These are phyloP conservation scores for Larix sibirica DNA, from an alignment of 83 land plant genomes.

Conservation along the genomic window DNA sequence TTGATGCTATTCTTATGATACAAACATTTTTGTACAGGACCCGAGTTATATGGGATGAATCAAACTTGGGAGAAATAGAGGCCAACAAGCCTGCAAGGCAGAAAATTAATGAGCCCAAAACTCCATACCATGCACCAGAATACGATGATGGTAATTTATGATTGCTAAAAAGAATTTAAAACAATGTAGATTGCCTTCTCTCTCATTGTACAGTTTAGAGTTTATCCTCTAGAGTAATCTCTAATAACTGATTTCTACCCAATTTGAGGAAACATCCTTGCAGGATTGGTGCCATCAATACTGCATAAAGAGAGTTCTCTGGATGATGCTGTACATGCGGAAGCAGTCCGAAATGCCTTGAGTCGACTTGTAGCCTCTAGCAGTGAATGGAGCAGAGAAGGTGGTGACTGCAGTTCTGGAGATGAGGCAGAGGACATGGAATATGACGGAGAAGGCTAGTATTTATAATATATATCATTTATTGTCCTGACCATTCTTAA, in stretches of 20 bases:
- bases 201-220: background rate
- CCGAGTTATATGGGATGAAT: conserved; percentile 86
- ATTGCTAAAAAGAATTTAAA: background rate
- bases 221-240: background rate
- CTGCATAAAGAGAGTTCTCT: conserved; percentile 40
- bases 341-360: conserved; percentile 67
- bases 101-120: conserved; percentile 91
- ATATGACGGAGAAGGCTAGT: conserved; percentile 40
- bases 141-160: conserved; percentile 61
- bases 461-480: background rate
- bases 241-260: background rate
- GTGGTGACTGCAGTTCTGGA: conserved; percentile 56
- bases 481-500: too few relatives aligned
- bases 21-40: background rate
- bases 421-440: conserved; percentile 70
- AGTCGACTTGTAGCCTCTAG: conserved; percentile 72
- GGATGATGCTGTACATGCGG: conserved; percentile 62
- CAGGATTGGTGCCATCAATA: conserved; percentile 65
- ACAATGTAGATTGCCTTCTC: background rate
- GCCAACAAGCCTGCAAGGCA: conserved; percentile 81
- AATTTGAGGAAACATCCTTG: background rate
- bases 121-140: conserved; percentile 78
- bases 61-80: conserved; percentile 75
- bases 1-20: background rate
- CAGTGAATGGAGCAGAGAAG: conserved; percentile 12